These are phyloP conservation scores for Agaricus blazei DNA, from an alignment of 768 basidiomycete species.

Conservation along the genomic window DNA sequence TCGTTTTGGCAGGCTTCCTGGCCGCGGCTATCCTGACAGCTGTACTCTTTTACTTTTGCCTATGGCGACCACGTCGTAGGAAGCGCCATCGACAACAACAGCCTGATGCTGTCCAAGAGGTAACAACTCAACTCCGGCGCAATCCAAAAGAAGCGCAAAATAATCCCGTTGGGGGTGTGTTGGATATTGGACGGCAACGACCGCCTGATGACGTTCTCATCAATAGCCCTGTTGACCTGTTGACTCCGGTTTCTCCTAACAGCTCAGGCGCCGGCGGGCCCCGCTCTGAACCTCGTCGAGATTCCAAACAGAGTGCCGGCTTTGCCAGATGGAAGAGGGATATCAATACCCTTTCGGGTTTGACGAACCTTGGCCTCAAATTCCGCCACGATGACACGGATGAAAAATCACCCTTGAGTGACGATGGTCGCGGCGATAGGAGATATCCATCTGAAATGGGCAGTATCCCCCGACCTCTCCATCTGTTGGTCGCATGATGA, in stretches of 20 bases:
- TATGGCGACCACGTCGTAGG: slow-evolving; percentile 40
- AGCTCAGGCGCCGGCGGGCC: background rate
- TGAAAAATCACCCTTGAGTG: slow-evolving; percentile 16
- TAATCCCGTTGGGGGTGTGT: background rate
- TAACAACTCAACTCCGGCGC: too few relatives aligned
- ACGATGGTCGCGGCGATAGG: slow-evolving; percentile 16
- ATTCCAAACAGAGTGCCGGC: slow-evolving; percentile 28
- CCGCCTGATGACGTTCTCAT: background rate
- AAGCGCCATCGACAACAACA: slow-evolving; percentile 19
- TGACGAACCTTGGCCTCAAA: slow-evolving; percentile 30
- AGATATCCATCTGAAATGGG: background rate
- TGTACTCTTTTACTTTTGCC: slow-evolving; percentile 36
- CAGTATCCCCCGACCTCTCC: background rate
- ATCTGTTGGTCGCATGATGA: background rate
- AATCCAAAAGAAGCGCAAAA: background rate
- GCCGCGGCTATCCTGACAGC: slow-evolving; percentile 40
- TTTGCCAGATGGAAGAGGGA: slow-evolving; percentile 42
- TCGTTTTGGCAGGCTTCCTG: slow-evolving; percentile 52
- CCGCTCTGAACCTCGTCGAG: slow-evolving; percentile 11
- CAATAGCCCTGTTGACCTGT: slow-evolving; percentile 1
- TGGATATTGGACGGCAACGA: background rate
- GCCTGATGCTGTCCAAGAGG: background rate
- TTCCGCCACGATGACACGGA: slow-evolving; percentile 33
- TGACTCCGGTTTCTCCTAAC: background rate
- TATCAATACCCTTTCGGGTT: slow-evolving; percentile 27